Evolutionary conservation across 2,329 filamentous ascomycete genomes (phyloP).

Genomic region (Cladosporium sp.): DNA sequence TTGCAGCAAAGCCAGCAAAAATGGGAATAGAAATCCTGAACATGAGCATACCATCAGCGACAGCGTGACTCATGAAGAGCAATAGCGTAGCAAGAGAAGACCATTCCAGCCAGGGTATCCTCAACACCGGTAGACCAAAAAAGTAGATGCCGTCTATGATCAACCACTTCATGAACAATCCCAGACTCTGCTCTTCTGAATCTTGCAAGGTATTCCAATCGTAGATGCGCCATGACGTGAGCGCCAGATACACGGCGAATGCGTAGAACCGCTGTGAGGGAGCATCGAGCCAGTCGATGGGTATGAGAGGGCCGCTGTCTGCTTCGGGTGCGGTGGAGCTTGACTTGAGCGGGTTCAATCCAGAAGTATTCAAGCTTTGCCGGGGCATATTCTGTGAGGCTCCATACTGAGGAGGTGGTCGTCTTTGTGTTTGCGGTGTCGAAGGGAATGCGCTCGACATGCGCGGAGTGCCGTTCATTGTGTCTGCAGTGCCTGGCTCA

Average conservation of each 20-base stretch:
- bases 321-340: constrained; percentile 21
- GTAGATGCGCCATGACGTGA: constrained; percentile 81
- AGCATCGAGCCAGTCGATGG: constrained; percentile 76
- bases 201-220: constrained; percentile 77
- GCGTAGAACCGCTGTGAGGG: constrained; percentile 89
- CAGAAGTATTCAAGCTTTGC: constrained; percentile 21
- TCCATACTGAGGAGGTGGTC: constrained; percentile 22
- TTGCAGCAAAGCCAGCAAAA: constrained; percentile 65
- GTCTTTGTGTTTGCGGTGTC: constrained; percentile 54
- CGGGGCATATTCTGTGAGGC: constrained; percentile 16
- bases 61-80: constrained; percentile 67
- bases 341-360: constrained; percentile 31
- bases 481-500: constrained; percentile 4
- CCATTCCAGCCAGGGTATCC: constrained; percentile 96
- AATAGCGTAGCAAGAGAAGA: constrained; percentile 68
- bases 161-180: constrained; percentile 91
- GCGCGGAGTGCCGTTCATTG: constrained; percentile 15
- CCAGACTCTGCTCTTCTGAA: constrained; percentile 81
- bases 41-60: constrained; percentile 83
- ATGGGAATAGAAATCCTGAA: constrained; percentile 81
- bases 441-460: constrained; percentile 61
- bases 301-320: constrained; percentile 63
- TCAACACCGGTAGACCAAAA: constrained; percentile 78
- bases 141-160: constrained; percentile 81
- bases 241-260: constrained; percentile 67